A percentile compares a stretch with the other conserved stretches of the same genome.
Conservation (phyloP, 768 basidiomycete species). For the Grammothele lineata region DNA sequence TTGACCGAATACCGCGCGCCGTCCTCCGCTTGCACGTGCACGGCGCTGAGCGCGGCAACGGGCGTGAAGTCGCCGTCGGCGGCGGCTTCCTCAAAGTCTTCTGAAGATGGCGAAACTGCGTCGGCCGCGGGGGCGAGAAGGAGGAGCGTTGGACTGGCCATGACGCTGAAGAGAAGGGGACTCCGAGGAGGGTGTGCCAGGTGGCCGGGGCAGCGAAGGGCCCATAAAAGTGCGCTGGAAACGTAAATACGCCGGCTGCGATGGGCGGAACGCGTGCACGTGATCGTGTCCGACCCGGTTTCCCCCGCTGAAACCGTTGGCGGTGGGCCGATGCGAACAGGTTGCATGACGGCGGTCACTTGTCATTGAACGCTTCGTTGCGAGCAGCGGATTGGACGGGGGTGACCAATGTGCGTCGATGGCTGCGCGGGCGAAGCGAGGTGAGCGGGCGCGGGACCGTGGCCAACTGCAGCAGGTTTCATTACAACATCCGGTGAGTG, state of each 20-base stretch:
- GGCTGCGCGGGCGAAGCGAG: no score
- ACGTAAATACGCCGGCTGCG: neutral
- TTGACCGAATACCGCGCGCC: constrained; percentile 1
- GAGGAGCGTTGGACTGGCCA: neutral
- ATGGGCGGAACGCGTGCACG: neutral
- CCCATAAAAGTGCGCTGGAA: neutral
- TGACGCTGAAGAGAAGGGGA: neutral
- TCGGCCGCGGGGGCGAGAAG: neutral
- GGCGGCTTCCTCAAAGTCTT: no score
- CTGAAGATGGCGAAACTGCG: no score
- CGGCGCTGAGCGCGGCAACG: neutral
- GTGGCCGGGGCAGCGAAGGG: neutral
- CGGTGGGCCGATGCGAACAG: no score
- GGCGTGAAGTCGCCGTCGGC: constrained; percentile 2
- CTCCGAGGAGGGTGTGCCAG: neutral
- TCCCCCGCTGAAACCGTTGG: neutral
- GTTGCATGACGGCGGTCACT: neutral
- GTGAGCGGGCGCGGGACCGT: no score
- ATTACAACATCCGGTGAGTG: no score
- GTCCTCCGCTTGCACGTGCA: neutral
- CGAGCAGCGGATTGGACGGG: no score
- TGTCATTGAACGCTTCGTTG: no score
- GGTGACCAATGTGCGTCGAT: no score
- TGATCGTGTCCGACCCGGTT: constrained; percentile 2
- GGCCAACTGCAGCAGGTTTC: no score